Percentiles rank a stretch among this genome's conserved stretches.
Conservation (phyloP, 345 rosid genomes). For the Ceriops tagal region DNA sequence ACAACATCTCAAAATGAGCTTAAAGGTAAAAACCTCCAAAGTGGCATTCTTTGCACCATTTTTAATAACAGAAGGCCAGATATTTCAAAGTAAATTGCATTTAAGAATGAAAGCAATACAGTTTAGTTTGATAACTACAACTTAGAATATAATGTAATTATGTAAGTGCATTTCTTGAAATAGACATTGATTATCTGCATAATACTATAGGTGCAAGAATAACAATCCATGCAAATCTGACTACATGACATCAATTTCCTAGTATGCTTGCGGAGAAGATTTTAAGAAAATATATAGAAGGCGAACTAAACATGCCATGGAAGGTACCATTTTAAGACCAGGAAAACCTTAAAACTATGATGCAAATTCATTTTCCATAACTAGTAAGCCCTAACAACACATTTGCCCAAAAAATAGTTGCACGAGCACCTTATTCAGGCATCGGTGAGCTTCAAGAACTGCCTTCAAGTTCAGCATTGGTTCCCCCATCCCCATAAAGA, state of each 20-base stretch:
- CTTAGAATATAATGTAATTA: background rate
- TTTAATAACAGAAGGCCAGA: background rate
- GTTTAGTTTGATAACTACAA: background rate
- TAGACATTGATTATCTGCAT: background rate
- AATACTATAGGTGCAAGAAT: background rate
- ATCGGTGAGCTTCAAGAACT: conserved; percentile 86
- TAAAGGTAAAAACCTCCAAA: conserved; percentile 5
- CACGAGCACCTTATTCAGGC: conserved; percentile 75
- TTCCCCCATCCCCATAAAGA: conserved; percentile 99
- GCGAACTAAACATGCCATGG: background rate
- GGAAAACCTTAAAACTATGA: background rate
- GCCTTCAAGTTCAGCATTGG: conserved; percentile 94
- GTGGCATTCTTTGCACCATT: background rate
- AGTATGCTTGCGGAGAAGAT: background rate
- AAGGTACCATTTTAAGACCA: background rate
- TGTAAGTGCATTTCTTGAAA: background rate
- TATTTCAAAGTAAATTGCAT: conserved; percentile 2
- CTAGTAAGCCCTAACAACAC: background rate
- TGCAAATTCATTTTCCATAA: too few relatives aligned
- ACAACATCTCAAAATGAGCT: conserved; percentile 3
- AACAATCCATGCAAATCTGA: background rate
- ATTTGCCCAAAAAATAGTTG: background rate
- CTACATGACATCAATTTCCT: background rate
- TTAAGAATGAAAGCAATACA: background rate
- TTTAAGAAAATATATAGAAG: background rate